These are phyloP conservation scores for Gymnopilus junonius DNA, from an alignment of 768 basidiomycete genomes.

Conservation along the genomic window DNA sequence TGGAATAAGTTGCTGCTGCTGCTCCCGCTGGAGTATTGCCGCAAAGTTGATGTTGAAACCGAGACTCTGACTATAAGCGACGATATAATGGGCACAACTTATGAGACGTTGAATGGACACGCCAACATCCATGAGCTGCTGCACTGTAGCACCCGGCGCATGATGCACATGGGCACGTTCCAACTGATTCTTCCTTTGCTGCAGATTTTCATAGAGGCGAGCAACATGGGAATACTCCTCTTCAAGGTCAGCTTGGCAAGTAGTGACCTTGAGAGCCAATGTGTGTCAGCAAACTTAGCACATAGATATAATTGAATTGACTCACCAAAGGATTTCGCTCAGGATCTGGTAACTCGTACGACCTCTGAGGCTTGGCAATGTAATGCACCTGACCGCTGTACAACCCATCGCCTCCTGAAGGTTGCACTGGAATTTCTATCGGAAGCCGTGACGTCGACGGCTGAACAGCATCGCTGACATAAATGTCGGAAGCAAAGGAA, in stretches of 20 bases:
- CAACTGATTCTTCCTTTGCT: constrained; percentile 7
- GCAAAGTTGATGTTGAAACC: constrained; percentile 15
- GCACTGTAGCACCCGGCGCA: neutral
- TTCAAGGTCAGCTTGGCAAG: constrained; percentile 7
- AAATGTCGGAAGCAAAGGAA: constrained; percentile 3
- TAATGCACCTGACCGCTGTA: neutral
- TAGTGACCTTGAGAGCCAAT: constrained; percentile 6
- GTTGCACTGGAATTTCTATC: neutral
- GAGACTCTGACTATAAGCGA: constrained; percentile 8
- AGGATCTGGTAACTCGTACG: constrained; percentile 9
- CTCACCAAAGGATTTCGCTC: constrained; percentile 9
- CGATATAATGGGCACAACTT: constrained; percentile 14
- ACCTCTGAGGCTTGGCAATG: neutral
- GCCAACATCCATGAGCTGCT: constrained; percentile 14
- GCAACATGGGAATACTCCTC: constrained; percentile 17
- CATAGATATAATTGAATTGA: neutral
- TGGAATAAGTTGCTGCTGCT: neutral
- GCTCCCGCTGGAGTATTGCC: neutral
- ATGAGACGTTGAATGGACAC: constrained; percentile 9
- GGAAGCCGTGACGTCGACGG: neutral
- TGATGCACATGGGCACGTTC: constrained; percentile 9
- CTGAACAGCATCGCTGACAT: neutral
- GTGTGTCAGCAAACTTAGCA: neutral
- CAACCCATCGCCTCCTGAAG: neutral
- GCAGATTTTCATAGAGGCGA: constrained; percentile 6